Conservation (phyloP, 768 basidiomycete genomes). For the Mycena chlorophos region DNA sequence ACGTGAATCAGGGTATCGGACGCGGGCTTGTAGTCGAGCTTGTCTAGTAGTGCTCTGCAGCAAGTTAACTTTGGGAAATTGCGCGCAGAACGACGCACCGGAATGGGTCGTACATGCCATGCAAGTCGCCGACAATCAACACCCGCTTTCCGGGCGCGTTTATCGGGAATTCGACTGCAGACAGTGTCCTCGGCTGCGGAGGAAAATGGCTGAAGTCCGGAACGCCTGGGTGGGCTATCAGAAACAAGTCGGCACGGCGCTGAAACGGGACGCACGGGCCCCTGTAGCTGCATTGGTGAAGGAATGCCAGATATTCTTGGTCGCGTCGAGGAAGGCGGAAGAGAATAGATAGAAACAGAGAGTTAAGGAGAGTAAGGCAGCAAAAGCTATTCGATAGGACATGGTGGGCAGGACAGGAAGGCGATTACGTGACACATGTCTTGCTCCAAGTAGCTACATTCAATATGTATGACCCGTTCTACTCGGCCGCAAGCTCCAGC, state of each 20-base stretch:
- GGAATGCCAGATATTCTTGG: slow-evolving; percentile 14
- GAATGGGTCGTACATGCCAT: slow-evolving; percentile 74
- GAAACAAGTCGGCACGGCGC: slow-evolving; percentile 16
- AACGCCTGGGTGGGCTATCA: slow-evolving; percentile 38
- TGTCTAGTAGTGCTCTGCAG: slow-evolving; percentile 58
- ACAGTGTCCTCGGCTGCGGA: slow-evolving; percentile 41
- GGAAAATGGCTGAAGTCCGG: slow-evolving; percentile 59
- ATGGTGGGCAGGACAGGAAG: too few species aligned
- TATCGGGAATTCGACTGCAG: slow-evolving; percentile 52
- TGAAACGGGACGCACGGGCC: slow-evolving; percentile 4
- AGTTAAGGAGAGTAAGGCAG: too few species aligned
- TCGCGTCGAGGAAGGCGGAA: slow-evolving; percentile 30
- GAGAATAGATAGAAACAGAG: slow-evolving; percentile 48
- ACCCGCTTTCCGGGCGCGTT: slow-evolving; percentile 56
- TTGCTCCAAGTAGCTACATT: too few species aligned
- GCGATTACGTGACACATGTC: too few species aligned
- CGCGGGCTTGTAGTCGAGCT: slow-evolving; percentile 57
- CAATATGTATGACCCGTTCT: too few species aligned
- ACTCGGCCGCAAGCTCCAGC: slow-evolving; percentile 80
- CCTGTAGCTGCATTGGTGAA: slow-evolving; percentile 9
- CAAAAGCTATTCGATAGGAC: too few species aligned
- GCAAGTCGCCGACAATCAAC: slow-evolving; percentile 85
- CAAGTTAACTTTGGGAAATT: background rate
- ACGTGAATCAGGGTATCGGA: slow-evolving; percentile 76
- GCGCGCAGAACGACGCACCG: slow-evolving; percentile 46